phyloP scores from a whole-genome alignment of 2,329 filamentous ascomycete species.

The Diaporthe ampelina region DNA sequence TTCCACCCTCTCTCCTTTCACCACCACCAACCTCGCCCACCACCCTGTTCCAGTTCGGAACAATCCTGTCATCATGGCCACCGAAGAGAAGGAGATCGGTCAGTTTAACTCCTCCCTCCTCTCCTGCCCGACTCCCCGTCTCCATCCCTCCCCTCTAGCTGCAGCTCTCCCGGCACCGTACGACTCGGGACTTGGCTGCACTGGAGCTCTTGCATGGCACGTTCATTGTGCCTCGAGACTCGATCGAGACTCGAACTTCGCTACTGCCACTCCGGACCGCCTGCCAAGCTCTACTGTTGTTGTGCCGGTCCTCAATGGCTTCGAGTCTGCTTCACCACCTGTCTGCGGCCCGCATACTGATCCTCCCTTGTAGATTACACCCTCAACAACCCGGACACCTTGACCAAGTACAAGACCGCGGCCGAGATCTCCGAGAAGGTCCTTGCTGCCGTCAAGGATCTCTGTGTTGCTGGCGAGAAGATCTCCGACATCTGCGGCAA shows the following conservation, averaged over 20 bases:
- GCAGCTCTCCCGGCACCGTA: slow-evolving; percentile 13
- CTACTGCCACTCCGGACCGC: neutral
- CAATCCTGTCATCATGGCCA: slow-evolving; percentile 51
- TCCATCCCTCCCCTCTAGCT: slow-evolving; percentile 8
- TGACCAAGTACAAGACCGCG: slow-evolving; percentile 99
- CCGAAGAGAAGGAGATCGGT: slow-evolving; percentile 57
- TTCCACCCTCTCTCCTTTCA: neutral
- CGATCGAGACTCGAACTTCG: neutral
- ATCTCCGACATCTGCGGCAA: slow-evolving; percentile 95
- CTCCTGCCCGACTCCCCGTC: neutral
- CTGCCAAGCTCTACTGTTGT: neutral
- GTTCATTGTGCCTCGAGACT: neutral
- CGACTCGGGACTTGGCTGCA: neutral
- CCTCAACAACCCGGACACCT: slow-evolving; percentile 90
- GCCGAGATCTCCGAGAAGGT: slow-evolving; percentile 96
- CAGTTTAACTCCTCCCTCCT: slow-evolving; percentile 43
- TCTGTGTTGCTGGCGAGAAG: slow-evolving; percentile 87
- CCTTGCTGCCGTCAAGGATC: slow-evolving; percentile 83
- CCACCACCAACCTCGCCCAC: slow-evolving; percentile 7
- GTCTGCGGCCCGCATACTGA: neutral
- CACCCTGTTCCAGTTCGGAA: neutral
- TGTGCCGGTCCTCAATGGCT: slow-evolving; percentile 19
- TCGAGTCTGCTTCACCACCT: neutral
- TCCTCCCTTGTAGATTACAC: slow-evolving; percentile 76
- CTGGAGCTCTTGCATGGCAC: slow-evolving; percentile 7